Percentiles rank a stretch among this genome's conserved stretches.
These are phyloP conservation scores for Chrysosphaeria jannelii DNA, from an alignment of 2,329 filamentous ascomycete species.

Conservation along the genomic window DNA sequence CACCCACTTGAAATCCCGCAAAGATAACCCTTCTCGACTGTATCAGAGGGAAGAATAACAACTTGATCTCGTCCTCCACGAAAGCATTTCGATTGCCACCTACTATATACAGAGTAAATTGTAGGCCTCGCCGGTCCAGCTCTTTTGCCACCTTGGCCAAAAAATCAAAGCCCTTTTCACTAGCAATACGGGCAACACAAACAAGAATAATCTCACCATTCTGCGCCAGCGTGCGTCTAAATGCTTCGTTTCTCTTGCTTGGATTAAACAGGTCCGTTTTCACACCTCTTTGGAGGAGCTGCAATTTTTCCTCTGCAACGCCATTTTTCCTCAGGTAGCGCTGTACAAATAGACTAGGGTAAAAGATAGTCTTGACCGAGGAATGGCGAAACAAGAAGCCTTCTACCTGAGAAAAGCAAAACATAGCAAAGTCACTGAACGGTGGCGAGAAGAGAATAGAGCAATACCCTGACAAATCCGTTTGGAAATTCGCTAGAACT, in stretches of 20 bases:
- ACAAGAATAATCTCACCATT: constrained; percentile 32
- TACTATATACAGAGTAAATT: constrained; percentile 34
- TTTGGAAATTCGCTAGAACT: constrained; percentile 40
- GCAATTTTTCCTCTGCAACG: constrained; percentile 24
- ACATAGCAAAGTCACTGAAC: constrained; percentile 28
- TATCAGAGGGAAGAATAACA: constrained; percentile 21
- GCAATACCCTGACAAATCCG: constrained; percentile 37
- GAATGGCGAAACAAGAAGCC: constrained; percentile 32
- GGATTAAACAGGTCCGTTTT: constrained; percentile 32
- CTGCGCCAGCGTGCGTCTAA: constrained; percentile 24
- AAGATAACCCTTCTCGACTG: constrained; percentile 27
- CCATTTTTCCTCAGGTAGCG: constrained; percentile 26
- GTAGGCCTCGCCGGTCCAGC: constrained; percentile 21
- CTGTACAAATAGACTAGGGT: constrained; percentile 31
- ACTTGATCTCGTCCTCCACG: constrained; percentile 28
- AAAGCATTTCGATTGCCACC: constrained; percentile 34
- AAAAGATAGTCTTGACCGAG: constrained; percentile 35
- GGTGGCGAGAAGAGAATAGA: constrained; percentile 35
- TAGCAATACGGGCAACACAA: constrained; percentile 34
- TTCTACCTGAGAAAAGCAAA: constrained; percentile 29
- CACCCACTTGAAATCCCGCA: constrained; percentile 30
- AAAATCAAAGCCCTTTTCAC: constrained; percentile 42
- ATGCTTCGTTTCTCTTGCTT: constrained; percentile 15
- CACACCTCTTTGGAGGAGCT: constrained; percentile 31
- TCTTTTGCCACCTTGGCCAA: constrained; percentile 22